Evolutionary conservation across 768 basidiomycete genomes (phyloP), one percentile per base, ranked within the genome.

Genomic region (Lactarius hengduanensis): DNA sequence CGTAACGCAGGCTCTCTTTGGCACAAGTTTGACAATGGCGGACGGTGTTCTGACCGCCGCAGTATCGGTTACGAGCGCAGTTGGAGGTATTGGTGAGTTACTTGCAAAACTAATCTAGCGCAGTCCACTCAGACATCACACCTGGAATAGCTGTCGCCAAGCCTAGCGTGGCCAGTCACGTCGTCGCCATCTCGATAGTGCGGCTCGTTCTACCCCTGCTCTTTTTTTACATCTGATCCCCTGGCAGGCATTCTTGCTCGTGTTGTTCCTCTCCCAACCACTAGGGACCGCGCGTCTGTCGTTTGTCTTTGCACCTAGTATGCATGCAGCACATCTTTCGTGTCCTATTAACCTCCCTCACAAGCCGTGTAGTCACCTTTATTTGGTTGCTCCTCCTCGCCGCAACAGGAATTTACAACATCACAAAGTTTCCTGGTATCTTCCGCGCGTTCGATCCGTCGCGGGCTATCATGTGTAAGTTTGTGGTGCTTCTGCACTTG

Each of bases 21-120:
- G 86, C 38, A 88, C 87, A 53, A 82, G 83, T 16, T 76, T 89
- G 53, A 88, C 87, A 0, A 81, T 90, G 77, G 84, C 87, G 0
- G 88, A 90, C 67, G 88, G 89, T 40, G 76, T 88, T 26, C 80
- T 90, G 41, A 89, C 87, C 0, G 86, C 87, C 4, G 87, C 88
- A 6, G 87, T 90, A 7, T 87, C 86, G 0, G 84, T 90, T 9
- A 86, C 85, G 0, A 85, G 84, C 45, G 88, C 87, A 5, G 86
- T 90, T 2, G 83, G 78, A 18, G 88, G 89, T n/a, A 86, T 90
- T 65, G 70, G 70, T 66, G 55, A 40, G 64, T 53, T 18, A 8
- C 9, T 22, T n/a, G 41, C 50, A 10, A 22, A n/a, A 11, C 26
- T 18, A 2, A 8, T 7, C 34, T n/a, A 11, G 11, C 16, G 3